phyloP scores from a whole-genome alignment of 768 basidiomycete genomes.

The Tephrocybe sp. region DNA sequence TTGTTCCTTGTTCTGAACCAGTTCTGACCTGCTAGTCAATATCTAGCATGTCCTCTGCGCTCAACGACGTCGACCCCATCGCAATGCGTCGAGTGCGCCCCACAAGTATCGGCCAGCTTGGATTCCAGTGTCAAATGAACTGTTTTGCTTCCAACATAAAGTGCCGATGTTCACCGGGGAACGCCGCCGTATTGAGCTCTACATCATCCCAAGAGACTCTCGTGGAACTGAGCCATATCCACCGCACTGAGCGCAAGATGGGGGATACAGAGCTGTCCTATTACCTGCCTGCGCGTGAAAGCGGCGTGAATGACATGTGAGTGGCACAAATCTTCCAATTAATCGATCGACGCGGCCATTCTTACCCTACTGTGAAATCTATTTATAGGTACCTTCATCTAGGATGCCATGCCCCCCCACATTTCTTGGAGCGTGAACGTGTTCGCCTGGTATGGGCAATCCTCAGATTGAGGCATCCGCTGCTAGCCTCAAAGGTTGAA shows the following conservation, averaged over 20 bases:
- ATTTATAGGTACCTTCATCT: constrained; percentile 74
- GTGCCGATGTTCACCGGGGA: background rate
- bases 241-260: constrained; percentile 49
- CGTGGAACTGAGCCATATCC: constrained; percentile 8
- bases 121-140: background rate
- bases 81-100: background rate
- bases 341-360: background rate
- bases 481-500: constrained; percentile 61
- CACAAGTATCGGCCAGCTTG: background rate
- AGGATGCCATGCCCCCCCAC: constrained; percentile 52
- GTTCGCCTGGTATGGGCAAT: constrained; percentile 70
- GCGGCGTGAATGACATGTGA: constrained; percentile 89
- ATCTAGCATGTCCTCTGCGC: background rate
- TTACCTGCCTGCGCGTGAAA: constrained; percentile 75
- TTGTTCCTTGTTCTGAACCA: no score
- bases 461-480: constrained; percentile 66
- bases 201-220: constrained; percentile 20
- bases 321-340: background rate
- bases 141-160: constrained; percentile 3
- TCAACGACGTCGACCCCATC: background rate
- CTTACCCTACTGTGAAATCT: background rate
- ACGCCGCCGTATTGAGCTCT: constrained; percentile 2
- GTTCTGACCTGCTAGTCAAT: background rate
- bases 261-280: constrained; percentile 81
- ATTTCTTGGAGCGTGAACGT: constrained; percentile 43